Conservation (phyloP, 163 green algal species). For the Volvox carteri region DNA sequence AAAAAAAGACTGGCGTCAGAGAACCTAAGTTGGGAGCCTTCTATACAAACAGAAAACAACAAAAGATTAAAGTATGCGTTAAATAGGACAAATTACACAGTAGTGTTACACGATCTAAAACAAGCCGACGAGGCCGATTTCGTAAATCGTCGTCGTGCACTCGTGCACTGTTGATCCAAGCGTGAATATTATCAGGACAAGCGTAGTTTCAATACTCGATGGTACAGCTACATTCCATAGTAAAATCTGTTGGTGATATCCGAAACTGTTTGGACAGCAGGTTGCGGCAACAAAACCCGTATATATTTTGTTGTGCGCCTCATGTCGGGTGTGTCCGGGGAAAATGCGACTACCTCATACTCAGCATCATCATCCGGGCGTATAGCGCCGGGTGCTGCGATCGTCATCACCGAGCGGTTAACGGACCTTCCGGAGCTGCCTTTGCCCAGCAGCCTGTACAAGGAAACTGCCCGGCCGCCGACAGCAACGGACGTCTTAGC, state of each 20-base stretch:
- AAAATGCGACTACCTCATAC: neutral
- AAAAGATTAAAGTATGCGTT: too few species aligned
- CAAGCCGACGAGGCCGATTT: too few species aligned
- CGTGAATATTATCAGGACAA: too few species aligned
- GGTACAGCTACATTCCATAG: neutral
- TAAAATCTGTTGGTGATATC: neutral
- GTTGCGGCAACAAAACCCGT: neutral
- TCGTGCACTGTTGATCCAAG: too few species aligned
- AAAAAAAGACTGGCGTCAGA: too few species aligned
- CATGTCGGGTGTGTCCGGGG: neutral
- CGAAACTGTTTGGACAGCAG: neutral
- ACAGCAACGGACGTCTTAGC: neutral
- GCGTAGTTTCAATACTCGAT: neutral
- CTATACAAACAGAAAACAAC: too few species aligned
- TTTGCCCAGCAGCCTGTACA: constrained; percentile 53
- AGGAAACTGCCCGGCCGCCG: neutral
- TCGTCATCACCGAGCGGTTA: constrained; percentile 16
- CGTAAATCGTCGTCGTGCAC: too few species aligned
- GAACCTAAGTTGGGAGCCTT: too few species aligned
- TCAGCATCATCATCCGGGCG: neutral
- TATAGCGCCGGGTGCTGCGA: neutral
- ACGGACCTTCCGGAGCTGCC: constrained; percentile 23
- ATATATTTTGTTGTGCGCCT: neutral
- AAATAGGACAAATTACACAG: too few species aligned
- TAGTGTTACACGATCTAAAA: too few species aligned